A percentile compares a stretch with the other conserved stretches of the same genome.
These are phyloP conservation scores for Lolium perenne DNA, from an alignment of 176 grass and related monocot genomes.

Conservation along the genomic window DNA sequence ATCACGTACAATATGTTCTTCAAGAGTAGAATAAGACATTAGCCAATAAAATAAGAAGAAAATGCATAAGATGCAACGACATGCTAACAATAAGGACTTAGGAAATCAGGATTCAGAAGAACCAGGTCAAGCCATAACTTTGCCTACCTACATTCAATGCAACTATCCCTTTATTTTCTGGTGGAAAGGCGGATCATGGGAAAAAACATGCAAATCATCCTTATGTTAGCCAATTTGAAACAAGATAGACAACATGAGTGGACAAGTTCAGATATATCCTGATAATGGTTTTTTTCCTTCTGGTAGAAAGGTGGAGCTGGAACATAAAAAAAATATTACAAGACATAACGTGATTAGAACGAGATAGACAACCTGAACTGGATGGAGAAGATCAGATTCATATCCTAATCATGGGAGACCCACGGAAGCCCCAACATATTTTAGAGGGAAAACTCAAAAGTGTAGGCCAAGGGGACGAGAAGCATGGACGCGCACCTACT, in stretches of 20 bases:
- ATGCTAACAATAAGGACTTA: neutral
- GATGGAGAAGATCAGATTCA: neutral
- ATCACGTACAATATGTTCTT: too few relatives aligned
- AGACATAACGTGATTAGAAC: slow-evolving; percentile 44
- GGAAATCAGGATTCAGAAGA: neutral
- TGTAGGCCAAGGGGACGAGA: neutral
- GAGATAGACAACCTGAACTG: neutral
- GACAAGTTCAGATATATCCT: neutral
- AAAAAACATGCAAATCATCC: neutral
- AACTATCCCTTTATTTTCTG: slow-evolving; percentile 53
- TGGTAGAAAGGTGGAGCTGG: slow-evolving; percentile 33
- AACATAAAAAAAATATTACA: neutral
- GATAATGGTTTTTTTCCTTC: slow-evolving; percentile 35
- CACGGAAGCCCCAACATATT: slow-evolving; percentile 17
- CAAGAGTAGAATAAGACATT: too few relatives aligned
- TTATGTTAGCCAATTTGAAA: slow-evolving; percentile 52
- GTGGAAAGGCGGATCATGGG: slow-evolving; percentile 36
- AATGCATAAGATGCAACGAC: too few relatives aligned
- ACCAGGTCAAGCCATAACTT: neutral
- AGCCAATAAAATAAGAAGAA: too few relatives aligned
- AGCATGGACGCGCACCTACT: slow-evolving; percentile 30
- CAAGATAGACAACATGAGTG: slow-evolving; percentile 11
- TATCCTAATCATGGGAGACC: slow-evolving; percentile 7
- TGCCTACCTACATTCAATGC: slow-evolving; percentile 47
- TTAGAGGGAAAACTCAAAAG: neutral